Percentiles rank a stretch among this genome's conserved stretches.
These are phyloP conservation scores for Auricularia auricula-judae DNA, from an alignment of 768 basidiomycete genomes.

Conservation along the genomic window DNA sequence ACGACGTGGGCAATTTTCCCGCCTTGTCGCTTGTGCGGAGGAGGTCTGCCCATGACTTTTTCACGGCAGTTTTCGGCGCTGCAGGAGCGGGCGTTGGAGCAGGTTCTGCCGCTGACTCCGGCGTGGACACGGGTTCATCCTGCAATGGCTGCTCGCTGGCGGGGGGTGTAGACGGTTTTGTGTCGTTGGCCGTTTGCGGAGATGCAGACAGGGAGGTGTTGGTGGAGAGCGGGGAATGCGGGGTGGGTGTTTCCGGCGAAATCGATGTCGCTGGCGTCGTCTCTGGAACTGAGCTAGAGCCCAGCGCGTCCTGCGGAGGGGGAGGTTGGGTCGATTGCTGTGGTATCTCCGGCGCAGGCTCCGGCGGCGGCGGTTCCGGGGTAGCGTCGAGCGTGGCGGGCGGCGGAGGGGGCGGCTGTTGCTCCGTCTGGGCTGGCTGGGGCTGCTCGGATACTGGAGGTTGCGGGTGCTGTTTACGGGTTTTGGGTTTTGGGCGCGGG, in stretches of 20 bases:
- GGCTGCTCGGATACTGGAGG: conserved; percentile 4
- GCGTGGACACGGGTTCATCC: not conserved
- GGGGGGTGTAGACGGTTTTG: not conserved
- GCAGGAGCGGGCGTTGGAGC: conserved; percentile 8
- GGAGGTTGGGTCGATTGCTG: conserved; percentile 4
- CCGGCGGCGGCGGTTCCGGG: conserved; percentile 7
- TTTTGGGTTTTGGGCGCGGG: conserved; percentile 51
- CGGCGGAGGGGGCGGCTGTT: not conserved
- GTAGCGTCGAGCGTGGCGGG: conserved; percentile 16
- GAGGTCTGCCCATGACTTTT: conserved; percentile 72
- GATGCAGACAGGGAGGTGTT: conserved; percentile 42
- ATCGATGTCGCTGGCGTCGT: conserved; percentile 40
- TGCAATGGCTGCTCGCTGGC: not conserved
- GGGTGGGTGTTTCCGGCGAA: conserved; percentile 34
- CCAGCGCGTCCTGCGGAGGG: not conserved
- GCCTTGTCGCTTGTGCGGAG: conserved; percentile 43
- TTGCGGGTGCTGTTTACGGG: conserved; percentile 7
- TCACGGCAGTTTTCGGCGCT: conserved; percentile 19
- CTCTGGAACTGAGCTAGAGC: conserved; percentile 23
- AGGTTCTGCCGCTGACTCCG: conserved; percentile 16
- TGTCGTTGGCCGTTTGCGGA: not conserved
- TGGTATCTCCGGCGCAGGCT: conserved; percentile 8
- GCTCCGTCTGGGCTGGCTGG: not conserved
- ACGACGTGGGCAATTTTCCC: conserved; percentile 47
- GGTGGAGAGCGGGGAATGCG: conserved; percentile 47